Base-by-base conservation (phyloP, 1,284 basidiomycete genomes). In the Pseudozyma tsukubaensis region DNA sequence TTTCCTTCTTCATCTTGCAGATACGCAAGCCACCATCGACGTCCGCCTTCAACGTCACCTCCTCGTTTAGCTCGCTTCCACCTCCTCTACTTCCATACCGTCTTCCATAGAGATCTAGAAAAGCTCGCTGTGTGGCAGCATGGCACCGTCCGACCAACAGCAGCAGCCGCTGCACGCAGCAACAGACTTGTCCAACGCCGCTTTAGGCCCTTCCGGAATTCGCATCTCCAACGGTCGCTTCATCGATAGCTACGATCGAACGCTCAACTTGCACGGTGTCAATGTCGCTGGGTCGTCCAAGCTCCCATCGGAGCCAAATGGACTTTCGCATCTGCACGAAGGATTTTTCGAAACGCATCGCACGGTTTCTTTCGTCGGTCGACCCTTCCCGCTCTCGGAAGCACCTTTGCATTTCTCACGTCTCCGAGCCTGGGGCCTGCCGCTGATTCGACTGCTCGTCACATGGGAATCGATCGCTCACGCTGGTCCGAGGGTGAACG, bases 401-500 rank as follows among this genome's bases (percentile, higher is more conserved):
- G 82, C 83, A 8, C 73, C 65, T 0, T 39, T 69, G 21, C 85
- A 85, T 51, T 79, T 85, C 36, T 54, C 74, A 10, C 79, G 86
- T 0, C 62, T 87, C 0, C 52, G 62, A 2, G 67, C 79, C 1
- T 86, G 85, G 85, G 86, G 86, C 1, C 66, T 85, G 16, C 80
- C 85, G 9, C 79, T 85, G 32, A 71, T 87, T 39, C 77, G 86
- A 0, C 94, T 73, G 88, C 93, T 60, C 91, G 89, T 98, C 4
- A 97, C 95, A 1, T 99, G 96, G 97, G 96, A 99, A 83, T 93
- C 94, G 0, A 87, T 99, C 21, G 94, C 97, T 81, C 97, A 98
- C 80, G 89, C 87, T 57, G 95, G 82, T 0, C 82, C 82, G 0
- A 44, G 45, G 13, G 60, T 51, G 11, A 43, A 69, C 1, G 2